Conservation (phyloP, 768 basidiomycete genomes). For the Suillus tomentosus region DNA sequence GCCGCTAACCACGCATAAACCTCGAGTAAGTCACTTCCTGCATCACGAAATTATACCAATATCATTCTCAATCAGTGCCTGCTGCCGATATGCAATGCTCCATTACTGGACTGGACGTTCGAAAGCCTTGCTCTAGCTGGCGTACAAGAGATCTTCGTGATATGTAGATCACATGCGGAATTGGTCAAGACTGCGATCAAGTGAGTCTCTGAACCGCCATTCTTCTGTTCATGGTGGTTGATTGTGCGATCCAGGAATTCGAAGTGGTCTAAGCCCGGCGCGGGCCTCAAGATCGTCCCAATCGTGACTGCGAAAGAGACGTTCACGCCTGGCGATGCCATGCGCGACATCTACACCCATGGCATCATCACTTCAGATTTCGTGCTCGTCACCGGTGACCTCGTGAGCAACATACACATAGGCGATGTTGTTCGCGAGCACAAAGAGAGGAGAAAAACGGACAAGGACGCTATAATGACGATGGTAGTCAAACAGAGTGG, state of each 20-base stretch:
- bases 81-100: slow-evolving; percentile 91
- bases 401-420: slow-evolving; percentile 91
- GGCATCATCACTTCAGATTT: slow-evolving; percentile 90
- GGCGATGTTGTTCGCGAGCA: slow-evolving; percentile 88
- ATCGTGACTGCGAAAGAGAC: slow-evolving; percentile 86
- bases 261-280: slow-evolving; percentile 80
- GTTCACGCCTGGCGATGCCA: slow-evolving; percentile 86
- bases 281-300: slow-evolving; percentile 81
- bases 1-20: slow-evolving; percentile 85
- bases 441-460: slow-evolving; percentile 80
- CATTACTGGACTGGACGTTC: slow-evolving; percentile 94
- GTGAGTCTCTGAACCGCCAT: slow-evolving; percentile 42
- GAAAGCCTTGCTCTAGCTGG: slow-evolving; percentile 94
- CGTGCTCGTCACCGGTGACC: slow-evolving; percentile 87
- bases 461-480: slow-evolving; percentile 96
- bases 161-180: slow-evolving; percentile 89
- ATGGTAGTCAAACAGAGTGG: slow-evolving; percentile 89
- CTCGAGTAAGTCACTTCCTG: slow-evolving; percentile 60
- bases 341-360: slow-evolving; percentile 92
- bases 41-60: slow-evolving; percentile 19
- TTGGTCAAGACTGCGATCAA: slow-evolving; percentile 83
- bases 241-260: slow-evolving; percentile 54
- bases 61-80: slow-evolving; percentile 61
- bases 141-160: slow-evolving; percentile 94
- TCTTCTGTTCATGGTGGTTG: slow-evolving; percentile 10